These are phyloP conservation scores for Fusarium avenaceum DNA, from an alignment of 2,329 filamentous ascomycete species.

Conservation along the genomic window DNA sequence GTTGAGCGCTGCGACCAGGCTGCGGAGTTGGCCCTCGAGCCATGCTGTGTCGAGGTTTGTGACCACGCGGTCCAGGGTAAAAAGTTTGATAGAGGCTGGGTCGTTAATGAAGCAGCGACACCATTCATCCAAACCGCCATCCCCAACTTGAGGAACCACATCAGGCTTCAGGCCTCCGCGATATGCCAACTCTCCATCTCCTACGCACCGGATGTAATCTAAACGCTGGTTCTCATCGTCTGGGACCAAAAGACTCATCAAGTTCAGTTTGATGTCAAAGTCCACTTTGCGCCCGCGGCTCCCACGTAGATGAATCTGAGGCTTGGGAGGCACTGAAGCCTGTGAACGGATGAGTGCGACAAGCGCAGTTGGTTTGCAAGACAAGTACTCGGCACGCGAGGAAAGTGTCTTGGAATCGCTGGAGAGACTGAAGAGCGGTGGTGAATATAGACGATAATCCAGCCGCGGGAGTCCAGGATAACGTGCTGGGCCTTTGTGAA, in stretches of 20 bases:
- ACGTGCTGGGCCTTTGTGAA: slow-evolving; percentile 47
- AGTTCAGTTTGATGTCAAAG: slow-evolving; percentile 67
- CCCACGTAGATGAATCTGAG: slow-evolving; percentile 64
- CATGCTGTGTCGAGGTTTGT: slow-evolving; percentile 68
- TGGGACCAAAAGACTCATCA: slow-evolving; percentile 66
- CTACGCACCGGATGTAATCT: slow-evolving; percentile 68
- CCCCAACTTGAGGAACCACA: slow-evolving; percentile 59
- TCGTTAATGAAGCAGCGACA: slow-evolving; percentile 63
- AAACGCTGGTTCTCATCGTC: slow-evolving; percentile 60
- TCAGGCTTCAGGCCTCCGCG: slow-evolving; percentile 62
- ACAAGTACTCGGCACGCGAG: slow-evolving; percentile 63
- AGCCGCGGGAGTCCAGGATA: slow-evolving; percentile 64
- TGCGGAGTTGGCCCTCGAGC: slow-evolving; percentile 67
- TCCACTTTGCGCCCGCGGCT: slow-evolving; percentile 60
- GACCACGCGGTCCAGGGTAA: slow-evolving; percentile 65
- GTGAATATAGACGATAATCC: slow-evolving; percentile 67
- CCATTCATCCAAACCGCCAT: slow-evolving; percentile 64
- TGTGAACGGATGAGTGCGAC: slow-evolving; percentile 62
- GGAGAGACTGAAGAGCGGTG: slow-evolving; percentile 65
- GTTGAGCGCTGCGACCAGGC: slow-evolving; percentile 62
- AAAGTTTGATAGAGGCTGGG: slow-evolving; percentile 60
- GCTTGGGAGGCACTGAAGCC: slow-evolving; percentile 68
- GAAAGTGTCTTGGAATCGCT: slow-evolving; percentile 62
- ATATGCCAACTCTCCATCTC: slow-evolving; percentile 63
- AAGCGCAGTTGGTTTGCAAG: slow-evolving; percentile 60